Evolutionary conservation across 2,329 filamentous ascomycete genomes (phyloP), one percentile per base, ranked within the genome.

Genomic region (Curvularia sp.): DNA sequence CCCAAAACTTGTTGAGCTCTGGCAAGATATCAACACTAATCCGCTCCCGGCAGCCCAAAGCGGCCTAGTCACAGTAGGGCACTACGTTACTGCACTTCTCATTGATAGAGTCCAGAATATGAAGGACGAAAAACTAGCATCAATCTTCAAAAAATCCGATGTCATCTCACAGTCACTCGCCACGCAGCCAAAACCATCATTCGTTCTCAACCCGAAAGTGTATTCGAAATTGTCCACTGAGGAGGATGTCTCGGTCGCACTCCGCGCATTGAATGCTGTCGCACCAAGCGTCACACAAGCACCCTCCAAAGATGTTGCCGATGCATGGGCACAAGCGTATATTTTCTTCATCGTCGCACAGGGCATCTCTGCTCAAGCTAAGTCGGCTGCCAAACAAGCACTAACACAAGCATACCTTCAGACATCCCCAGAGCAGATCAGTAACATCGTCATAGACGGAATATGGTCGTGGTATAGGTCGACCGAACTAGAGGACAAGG

Each of bases 241-340:
- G 55, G 90, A 93, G 52, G 95, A 99, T 68, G 81, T 93, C 19
- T 82, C 81, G 53, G 97, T 95, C 91, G 84, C 91, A 50, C 81
- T 88, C 41, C 86, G 87, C 63, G 89, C 92, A 28, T 80, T 98
- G 48, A 80, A 84, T 15, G 84, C 87, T 25, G 79, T 89, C 15
- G 84, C 87, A 15, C 74, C 81, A 15, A 80, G 82, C 18, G 74
- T 93, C 3, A 78, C 80, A 12, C 80, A 84, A 27, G 79, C 82
- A 12, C 74, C 80, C 80, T 61, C 69, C 12, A 53, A 51, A 30
- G 78, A 84, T 9, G 80, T 85, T n/a, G 83, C 83, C 60, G 78
- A 86, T 52, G 86, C 88, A 15, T 99, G 94, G 95, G 88, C 91
- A 13, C 91, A 96, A 69, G 88, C 90, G 2, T 86, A 94, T 57